Conservation (phyloP, 1,139 yeast species). For the Meyerozyma guilliermondii region DNA sequence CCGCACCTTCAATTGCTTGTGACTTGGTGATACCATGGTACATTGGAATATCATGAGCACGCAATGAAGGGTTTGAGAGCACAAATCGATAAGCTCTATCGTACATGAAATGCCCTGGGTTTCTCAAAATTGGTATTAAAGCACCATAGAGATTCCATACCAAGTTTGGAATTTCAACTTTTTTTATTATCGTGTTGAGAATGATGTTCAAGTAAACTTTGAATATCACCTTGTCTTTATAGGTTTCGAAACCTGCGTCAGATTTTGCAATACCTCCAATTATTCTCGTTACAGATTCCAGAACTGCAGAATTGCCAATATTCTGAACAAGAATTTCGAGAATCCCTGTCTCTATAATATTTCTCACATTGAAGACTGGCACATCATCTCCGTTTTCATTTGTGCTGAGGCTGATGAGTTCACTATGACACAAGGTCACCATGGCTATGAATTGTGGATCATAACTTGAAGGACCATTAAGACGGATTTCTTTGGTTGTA, state of each 20-base stretch:
- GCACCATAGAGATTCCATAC: constrained; percentile 43
- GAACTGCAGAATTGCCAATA: constrained; percentile 20
- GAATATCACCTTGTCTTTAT: constrained; percentile 56
- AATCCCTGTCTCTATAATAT: constrained; percentile 53
- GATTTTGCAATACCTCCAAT: not conserved
- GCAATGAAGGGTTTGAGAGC: constrained; percentile 51
- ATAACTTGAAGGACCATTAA: constrained; percentile 29
- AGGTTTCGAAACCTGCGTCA: constrained; percentile 16
- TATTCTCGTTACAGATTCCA: not conserved
- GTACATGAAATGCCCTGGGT: constrained; percentile 70
- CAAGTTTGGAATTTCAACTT: constrained; percentile 17
- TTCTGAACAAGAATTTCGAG: constrained; percentile 55
- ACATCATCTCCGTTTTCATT: constrained; percentile 18
- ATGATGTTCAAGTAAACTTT: constrained; percentile 60
- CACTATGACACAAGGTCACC: constrained; percentile 56
- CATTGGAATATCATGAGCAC: constrained; percentile 60
- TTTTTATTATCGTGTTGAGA: constrained; percentile 38
- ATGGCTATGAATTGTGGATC: constrained; percentile 61
- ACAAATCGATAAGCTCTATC: constrained; percentile 64
- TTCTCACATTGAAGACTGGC: constrained; percentile 44
- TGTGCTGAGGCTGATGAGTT: constrained; percentile 36
- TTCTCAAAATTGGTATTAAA: constrained; percentile 51
- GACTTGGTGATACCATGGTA: constrained; percentile 40
- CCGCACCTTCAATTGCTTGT: constrained; percentile 24
- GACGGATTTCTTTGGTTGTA: not conserved